Evolutionary conservation across 225 moss, liverwort and hornwort genomes (phyloP).

Genomic region (Pseudisothecium myosuroides): DNA sequence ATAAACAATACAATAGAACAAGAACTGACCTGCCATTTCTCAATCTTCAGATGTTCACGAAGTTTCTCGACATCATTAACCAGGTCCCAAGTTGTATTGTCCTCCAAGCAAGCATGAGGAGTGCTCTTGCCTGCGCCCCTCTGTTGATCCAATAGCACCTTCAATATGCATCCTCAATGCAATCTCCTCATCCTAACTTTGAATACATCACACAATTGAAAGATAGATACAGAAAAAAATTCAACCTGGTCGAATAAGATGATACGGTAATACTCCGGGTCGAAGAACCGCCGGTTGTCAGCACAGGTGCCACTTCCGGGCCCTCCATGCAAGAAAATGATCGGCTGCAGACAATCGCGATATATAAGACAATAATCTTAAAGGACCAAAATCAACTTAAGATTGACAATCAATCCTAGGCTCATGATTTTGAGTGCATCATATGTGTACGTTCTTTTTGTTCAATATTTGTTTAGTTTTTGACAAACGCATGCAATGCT

Average conservation of each 20-base stretch:
- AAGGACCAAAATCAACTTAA: not conserved
- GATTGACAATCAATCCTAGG: not conserved
- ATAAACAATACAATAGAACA: not conserved
- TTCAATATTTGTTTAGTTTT: not conserved
- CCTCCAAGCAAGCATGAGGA: constrained; percentile 73
- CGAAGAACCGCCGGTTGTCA: constrained; percentile 59
- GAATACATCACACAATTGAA: not conserved
- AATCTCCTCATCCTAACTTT: not conserved
- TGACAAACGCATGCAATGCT: not conserved
- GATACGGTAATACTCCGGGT: constrained; percentile 72
- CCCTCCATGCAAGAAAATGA: constrained; percentile 73
- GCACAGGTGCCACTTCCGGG: constrained; percentile 79
- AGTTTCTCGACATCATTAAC: constrained; percentile 59
- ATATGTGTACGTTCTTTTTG: too few species aligned
- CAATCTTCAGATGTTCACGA: constrained; percentile 52
- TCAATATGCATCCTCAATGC: not conserved
- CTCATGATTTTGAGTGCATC: not conserved
- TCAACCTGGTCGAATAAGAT: constrained; percentile 74
- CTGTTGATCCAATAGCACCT: constrained; percentile 4
- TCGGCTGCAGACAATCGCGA: constrained; percentile 31
- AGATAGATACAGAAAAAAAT: not conserved
- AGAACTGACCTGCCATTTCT: constrained; percentile 55
- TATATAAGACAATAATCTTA: not conserved
- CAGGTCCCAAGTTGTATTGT: constrained; percentile 75
- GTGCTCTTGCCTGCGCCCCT: constrained; percentile 72